Conservation (phyloP, 306 rosid genomes). For the Quercus glauca region DNA sequence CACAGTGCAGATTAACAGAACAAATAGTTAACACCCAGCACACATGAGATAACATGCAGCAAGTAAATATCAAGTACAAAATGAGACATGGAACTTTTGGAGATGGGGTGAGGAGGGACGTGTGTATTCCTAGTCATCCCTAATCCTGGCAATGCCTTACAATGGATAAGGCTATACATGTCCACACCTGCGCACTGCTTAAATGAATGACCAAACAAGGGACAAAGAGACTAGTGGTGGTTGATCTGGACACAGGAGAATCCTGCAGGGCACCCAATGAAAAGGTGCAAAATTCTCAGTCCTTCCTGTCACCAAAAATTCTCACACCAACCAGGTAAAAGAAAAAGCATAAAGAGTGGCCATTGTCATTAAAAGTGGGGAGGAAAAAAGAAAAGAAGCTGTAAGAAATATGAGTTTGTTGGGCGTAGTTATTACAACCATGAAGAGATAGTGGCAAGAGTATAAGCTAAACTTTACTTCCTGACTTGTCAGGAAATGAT, state of each 20-base stretch:
- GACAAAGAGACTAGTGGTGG: neutral
- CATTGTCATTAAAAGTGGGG: neutral
- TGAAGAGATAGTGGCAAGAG: neutral
- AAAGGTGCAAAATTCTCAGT: neutral
- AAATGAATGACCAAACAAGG: neutral
- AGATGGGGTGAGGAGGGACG: neutral
- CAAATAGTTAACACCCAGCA: neutral
- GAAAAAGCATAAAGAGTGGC: neutral
- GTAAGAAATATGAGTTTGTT: neutral
- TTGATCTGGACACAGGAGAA: neutral
- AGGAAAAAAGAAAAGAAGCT: neutral
- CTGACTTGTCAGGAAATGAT: neutral
- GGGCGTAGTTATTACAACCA: neutral
- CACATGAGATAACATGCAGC: neutral
- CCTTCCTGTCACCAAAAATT: neutral
- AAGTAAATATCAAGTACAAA: neutral
- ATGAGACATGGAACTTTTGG: neutral
- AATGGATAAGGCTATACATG: neutral
- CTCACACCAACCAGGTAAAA: neutral
- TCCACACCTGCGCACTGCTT: neutral
- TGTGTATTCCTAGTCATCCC: neutral
- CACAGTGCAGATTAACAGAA: neutral
- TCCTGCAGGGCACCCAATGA: neutral
- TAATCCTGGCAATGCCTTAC: neutral
- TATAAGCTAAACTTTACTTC: neutral